Conservation (phyloP, 306 rosid species). For the Psophocarpus tetragonolobus region DNA sequence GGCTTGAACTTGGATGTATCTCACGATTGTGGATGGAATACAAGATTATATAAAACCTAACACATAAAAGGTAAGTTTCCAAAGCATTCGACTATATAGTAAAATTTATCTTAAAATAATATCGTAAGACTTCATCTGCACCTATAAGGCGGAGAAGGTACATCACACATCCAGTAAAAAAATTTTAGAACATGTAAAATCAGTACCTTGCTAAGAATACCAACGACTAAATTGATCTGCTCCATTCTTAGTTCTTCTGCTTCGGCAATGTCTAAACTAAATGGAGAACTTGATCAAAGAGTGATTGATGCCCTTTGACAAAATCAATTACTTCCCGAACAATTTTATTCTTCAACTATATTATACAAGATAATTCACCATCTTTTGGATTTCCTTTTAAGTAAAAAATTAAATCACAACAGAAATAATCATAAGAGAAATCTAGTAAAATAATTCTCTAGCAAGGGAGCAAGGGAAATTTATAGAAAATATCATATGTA, state of each 20-base stretch:
- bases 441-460: conserved; percentile 4
- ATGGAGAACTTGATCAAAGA: conserved; percentile 80
- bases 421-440: conserved; percentile 8
- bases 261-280: conserved; percentile 65
- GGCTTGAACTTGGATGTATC: not conserved
- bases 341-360: conserved; percentile 85
- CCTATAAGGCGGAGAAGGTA: conserved; percentile 21
- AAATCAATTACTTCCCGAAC: conserved; percentile 90
- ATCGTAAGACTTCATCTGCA: not conserved
- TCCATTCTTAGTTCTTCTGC: conserved; percentile 78
- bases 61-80: not conserved
- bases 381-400: not conserved
- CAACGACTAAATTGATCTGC: conserved; percentile 90
- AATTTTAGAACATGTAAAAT: conserved; percentile 22
- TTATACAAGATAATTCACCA: conserved; percentile 7
- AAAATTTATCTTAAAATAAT: not conserved
- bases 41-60: not conserved
- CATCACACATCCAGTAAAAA: conserved; percentile 11
- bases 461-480: conserved; percentile 10
- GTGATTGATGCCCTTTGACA: conserved; percentile 80
- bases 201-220: conserved; percentile 89
- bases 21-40: conserved; percentile 1
- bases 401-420: not conserved
- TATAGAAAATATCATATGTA: not conserved
- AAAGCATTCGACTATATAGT: not conserved